A percentile compares a stretch with the other conserved stretches of the same genome.
These are phyloP conservation scores for Penicillium longicatenatum DNA, from an alignment of 495 filamentous ascomycete species.

Conservation along the genomic window DNA sequence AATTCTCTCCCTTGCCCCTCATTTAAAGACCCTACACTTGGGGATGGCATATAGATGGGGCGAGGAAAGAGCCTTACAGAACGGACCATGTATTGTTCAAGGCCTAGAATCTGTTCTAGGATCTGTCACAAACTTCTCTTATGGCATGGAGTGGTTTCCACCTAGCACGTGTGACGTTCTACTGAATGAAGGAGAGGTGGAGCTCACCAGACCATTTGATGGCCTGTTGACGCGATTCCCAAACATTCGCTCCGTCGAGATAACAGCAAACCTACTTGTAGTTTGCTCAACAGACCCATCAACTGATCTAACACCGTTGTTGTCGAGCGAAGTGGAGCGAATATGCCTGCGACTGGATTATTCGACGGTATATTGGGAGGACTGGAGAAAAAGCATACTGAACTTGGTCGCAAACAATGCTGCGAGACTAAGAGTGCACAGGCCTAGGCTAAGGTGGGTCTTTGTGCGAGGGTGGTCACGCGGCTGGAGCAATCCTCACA, in stretches of 20 bases:
- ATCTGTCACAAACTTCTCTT: slow-evolving; percentile 7
- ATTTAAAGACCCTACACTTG: slow-evolving; percentile 11
- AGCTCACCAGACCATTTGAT: slow-evolving; percentile 10
- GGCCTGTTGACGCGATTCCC: slow-evolving; percentile 8
- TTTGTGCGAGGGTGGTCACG: slow-evolving; percentile 8
- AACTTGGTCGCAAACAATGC: slow-evolving; percentile 8
- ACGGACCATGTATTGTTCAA: slow-evolving; percentile 6
- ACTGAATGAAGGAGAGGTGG: slow-evolving; percentile 1
- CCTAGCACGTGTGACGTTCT: neutral
- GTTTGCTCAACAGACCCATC: slow-evolving; percentile 9
- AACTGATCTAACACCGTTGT: slow-evolving; percentile 4
- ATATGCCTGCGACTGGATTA: slow-evolving; percentile 8
- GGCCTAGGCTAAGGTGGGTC: slow-evolving; percentile 1
- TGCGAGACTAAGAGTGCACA: slow-evolving; percentile 1
- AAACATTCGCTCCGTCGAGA: slow-evolving; percentile 8
- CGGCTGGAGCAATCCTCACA: slow-evolving; percentile 3
- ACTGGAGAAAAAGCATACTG: neutral
- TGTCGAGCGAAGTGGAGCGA: slow-evolving; percentile 7
- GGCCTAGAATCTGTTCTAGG: slow-evolving; percentile 3
- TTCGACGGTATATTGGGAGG: slow-evolving; percentile 2
- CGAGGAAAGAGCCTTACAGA: slow-evolving; percentile 7
- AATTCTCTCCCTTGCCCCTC: slow-evolving; percentile 9
- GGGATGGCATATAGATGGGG: slow-evolving; percentile 18
- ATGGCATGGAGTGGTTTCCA: slow-evolving; percentile 11
- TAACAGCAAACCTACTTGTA: slow-evolving; percentile 9